Conservation (phyloP, 305 asterid genomes). For the Fraxinus platypoda region DNA sequence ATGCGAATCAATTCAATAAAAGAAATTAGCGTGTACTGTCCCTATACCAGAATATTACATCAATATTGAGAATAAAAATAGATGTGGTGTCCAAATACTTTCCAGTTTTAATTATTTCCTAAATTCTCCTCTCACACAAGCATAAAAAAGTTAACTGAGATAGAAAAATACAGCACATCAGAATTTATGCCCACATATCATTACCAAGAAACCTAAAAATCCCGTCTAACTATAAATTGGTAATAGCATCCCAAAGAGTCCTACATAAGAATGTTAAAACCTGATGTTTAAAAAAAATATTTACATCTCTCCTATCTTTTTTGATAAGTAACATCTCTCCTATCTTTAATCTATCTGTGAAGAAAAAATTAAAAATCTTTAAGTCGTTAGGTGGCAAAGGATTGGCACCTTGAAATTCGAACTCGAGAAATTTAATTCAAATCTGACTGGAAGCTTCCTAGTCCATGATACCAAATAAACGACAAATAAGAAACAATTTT, state of each 20-base stretch:
- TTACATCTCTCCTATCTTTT: neutral
- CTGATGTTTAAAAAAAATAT: neutral
- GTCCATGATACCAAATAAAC: neutral
- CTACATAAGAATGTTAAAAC: neutral
- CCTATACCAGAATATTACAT: neutral
- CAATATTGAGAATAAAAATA: neutral
- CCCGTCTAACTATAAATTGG: neutral
- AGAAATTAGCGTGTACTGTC: neutral
- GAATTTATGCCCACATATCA: neutral
- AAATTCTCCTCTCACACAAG: neutral
- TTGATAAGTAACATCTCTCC: neutral
- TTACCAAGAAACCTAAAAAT: neutral
- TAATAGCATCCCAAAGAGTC: neutral
- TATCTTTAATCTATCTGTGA: neutral
- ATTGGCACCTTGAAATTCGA: neutral
- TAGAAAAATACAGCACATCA: neutral
- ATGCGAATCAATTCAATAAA: neutral
- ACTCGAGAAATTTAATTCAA: neutral
- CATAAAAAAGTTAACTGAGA: neutral
- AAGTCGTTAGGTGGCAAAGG: neutral
- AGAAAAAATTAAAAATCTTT: neutral
- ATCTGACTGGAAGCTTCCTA: neutral
- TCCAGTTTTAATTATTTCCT: neutral
- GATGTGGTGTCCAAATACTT: neutral
- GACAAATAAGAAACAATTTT: neutral